phyloP scores from a whole-genome alignment of 2,329 filamentous ascomycete genomes.

The Beauveria pseudobassiana region DNA sequence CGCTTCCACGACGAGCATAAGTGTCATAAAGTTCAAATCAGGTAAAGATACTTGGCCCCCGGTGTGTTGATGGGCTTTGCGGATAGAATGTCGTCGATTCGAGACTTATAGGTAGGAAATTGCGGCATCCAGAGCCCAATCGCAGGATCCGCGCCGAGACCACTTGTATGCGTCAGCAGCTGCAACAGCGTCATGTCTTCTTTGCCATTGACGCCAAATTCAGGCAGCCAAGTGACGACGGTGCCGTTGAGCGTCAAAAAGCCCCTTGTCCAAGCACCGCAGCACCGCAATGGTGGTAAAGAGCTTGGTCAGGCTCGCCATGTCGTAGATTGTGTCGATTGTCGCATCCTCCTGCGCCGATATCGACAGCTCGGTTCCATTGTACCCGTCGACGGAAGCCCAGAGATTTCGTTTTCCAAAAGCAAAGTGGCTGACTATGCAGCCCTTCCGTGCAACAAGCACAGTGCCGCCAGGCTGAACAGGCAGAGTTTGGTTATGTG shows the following conservation, averaged over 20 bases:
- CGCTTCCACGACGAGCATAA: slow-evolving; percentile 22
- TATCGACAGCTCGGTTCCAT: slow-evolving; percentile 21
- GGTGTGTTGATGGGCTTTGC: slow-evolving; percentile 20
- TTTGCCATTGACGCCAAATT: slow-evolving; percentile 26
- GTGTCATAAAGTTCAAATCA: slow-evolving; percentile 28
- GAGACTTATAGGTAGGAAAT: slow-evolving; percentile 18
- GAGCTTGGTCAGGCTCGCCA: slow-evolving; percentile 31
- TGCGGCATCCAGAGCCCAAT: slow-evolving; percentile 18
- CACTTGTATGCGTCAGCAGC: slow-evolving; percentile 27
- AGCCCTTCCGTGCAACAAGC: slow-evolving; percentile 17
- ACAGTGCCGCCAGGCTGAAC: slow-evolving; percentile 20
- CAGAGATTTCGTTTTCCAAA: slow-evolving; percentile 21
- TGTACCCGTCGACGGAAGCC: slow-evolving; percentile 18
- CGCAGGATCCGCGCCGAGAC: slow-evolving; percentile 22
- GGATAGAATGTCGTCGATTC: slow-evolving; percentile 20
- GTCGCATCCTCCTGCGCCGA: slow-evolving; percentile 21
- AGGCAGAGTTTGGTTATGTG: slow-evolving; percentile 14
- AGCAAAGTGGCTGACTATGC: slow-evolving; percentile 21
- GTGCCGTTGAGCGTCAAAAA: slow-evolving; percentile 20
- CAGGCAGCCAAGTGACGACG: slow-evolving; percentile 24
- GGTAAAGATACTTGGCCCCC: slow-evolving; percentile 24
- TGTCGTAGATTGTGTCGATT: slow-evolving; percentile 29
- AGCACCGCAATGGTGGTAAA: slow-evolving; percentile 28
- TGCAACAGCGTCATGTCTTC: slow-evolving; percentile 25
- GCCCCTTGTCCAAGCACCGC: slow-evolving; percentile 21